phyloP scores from a whole-genome alignment of 176 grass and related monocot species.

The Rhynchospora tenuis region DNA sequence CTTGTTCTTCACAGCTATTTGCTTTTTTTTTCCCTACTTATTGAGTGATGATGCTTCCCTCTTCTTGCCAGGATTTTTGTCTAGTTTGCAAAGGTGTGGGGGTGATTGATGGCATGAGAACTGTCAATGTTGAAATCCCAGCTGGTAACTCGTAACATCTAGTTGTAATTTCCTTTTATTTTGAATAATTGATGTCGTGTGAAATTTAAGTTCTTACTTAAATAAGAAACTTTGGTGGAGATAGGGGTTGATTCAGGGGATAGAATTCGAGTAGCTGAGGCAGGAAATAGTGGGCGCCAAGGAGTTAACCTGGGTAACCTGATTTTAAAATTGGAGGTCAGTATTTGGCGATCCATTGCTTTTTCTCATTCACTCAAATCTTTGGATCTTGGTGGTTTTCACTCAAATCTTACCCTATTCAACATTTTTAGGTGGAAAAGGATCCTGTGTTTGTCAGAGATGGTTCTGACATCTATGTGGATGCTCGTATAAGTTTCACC shows the following conservation, averaged over 20 bases:
- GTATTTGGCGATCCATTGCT: slow-evolving; percentile 14
- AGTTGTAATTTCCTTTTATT: background rate
- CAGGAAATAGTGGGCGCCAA: slow-evolving; percentile 69
- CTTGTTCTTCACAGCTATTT: too few species aligned
- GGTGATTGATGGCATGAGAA: slow-evolving; percentile 75
- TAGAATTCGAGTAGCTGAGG: slow-evolving; percentile 66
- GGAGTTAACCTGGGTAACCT: slow-evolving; percentile 63
- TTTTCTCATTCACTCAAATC: slow-evolving; percentile 16
- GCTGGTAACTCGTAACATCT: slow-evolving; percentile 47
- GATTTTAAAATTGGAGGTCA: slow-evolving; percentile 77
- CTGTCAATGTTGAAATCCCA: slow-evolving; percentile 68
- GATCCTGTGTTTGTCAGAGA: slow-evolving; percentile 76
- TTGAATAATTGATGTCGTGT: background rate
- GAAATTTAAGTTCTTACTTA: background rate
- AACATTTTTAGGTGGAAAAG: slow-evolving; percentile 56
- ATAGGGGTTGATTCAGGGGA: slow-evolving; percentile 84
- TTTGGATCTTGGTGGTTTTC: slow-evolving; percentile 14
- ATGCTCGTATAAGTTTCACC: slow-evolving; percentile 76
- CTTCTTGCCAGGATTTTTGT: slow-evolving; percentile 63
- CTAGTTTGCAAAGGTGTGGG: slow-evolving; percentile 66
- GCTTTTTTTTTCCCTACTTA: slow-evolving; percentile 19
- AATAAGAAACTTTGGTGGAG: slow-evolving; percentile 21
- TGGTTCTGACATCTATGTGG: slow-evolving; percentile 81
- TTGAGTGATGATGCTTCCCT: slow-evolving; percentile 9
- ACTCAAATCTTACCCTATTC: slow-evolving; percentile 22